Conservation (phyloP, 495 filamentous ascomycete genomes). For the Tuber melanosporum region DNA sequence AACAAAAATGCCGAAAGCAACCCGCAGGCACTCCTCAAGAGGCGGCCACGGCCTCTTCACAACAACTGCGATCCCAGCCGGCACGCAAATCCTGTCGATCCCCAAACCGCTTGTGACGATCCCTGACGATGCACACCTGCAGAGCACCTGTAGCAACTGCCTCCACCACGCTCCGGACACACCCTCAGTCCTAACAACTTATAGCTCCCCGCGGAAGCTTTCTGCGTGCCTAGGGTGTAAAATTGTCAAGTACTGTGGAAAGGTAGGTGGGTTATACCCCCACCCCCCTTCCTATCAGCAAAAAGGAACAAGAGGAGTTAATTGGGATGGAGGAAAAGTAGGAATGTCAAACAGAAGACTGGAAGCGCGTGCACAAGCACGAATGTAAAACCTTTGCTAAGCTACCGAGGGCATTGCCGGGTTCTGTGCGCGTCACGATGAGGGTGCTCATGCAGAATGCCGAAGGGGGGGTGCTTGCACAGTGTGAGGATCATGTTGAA, state of each 20-base stretch:
- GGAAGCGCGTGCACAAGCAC: slow-evolving; percentile 54
- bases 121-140: slow-evolving; percentile 34
- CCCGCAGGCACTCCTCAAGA: slow-evolving; percentile 26
- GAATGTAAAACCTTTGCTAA: slow-evolving; percentile 54
- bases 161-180: background rate
- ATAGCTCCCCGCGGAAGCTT: background rate
- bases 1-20: background rate
- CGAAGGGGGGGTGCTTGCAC: slow-evolving; percentile 31
- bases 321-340: slow-evolving; percentile 31
- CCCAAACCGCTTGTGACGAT: slow-evolving; percentile 31
- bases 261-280: slow-evolving; percentile 46
- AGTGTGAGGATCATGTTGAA: slow-evolving; percentile 49
- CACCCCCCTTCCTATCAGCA: slow-evolving; percentile 23
- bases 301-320: slow-evolving; percentile 6
- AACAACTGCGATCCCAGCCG: slow-evolving; percentile 21
- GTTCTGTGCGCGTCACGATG: slow-evolving; percentile 52
- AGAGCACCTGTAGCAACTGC: slow-evolving; percentile 33
- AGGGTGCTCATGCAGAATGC: slow-evolving; percentile 50
- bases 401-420: slow-evolving; percentile 52
- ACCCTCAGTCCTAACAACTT: background rate
- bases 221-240: slow-evolving; percentile 55
- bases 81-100: slow-evolving; percentile 22
- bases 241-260: slow-evolving; percentile 59
- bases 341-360: slow-evolving; percentile 58
- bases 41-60: slow-evolving; percentile 38